Evolutionary conservation across 2,329 filamentous ascomycete species (phyloP).

Genomic region (Plenodomus tracheiphilus): DNA sequence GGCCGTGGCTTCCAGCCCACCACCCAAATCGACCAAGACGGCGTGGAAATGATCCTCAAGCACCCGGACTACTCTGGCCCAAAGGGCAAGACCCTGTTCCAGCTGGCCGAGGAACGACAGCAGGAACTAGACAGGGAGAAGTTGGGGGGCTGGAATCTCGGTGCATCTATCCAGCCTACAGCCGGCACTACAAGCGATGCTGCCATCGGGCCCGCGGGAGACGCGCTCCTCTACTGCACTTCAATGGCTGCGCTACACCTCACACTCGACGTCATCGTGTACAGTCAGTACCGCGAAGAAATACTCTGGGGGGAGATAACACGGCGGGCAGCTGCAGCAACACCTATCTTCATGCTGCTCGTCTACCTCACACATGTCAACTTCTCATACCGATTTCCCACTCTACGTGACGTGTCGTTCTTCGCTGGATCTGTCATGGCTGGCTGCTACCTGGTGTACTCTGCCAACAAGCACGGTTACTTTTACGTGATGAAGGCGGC

Average conservation of each 20-base stretch:
- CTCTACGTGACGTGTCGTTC: slow-evolving; percentile 60
- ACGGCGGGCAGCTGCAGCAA: slow-evolving; percentile 52
- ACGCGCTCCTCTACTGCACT: slow-evolving; percentile 55
- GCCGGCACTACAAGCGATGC: slow-evolving; percentile 32
- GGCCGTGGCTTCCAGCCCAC: slow-evolving; percentile 45
- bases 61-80: slow-evolving; percentile 70
- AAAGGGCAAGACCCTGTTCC: slow-evolving; percentile 69
- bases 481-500: slow-evolving; percentile 89
- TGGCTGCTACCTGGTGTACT: slow-evolving; percentile 79
- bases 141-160: slow-evolving; percentile 53
- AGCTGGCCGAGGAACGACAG: slow-evolving; percentile 68
- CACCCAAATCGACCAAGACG: slow-evolving; percentile 46
- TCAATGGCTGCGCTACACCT: slow-evolving; percentile 74
- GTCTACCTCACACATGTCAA: slow-evolving; percentile 50
- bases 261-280: slow-evolving; percentile 77
- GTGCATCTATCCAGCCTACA: slow-evolving; percentile 39
- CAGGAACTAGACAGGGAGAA: slow-evolving; percentile 49
- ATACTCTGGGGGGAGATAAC: slow-evolving; percentile 63
- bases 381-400: slow-evolving; percentile 48
- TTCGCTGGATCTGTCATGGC: slow-evolving; percentile 61
- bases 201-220: slow-evolving; percentile 51
- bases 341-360: slow-evolving; percentile 51
- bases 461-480: slow-evolving; percentile 80
- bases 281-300: slow-evolving; percentile 74
- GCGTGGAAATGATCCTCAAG: slow-evolving; percentile 62